A percentile compares a stretch with the other conserved stretches of the same genome.
phyloP scores from a whole-genome alignment of 495 filamentous ascomycete species.

The Xylaria palmicola region DNA sequence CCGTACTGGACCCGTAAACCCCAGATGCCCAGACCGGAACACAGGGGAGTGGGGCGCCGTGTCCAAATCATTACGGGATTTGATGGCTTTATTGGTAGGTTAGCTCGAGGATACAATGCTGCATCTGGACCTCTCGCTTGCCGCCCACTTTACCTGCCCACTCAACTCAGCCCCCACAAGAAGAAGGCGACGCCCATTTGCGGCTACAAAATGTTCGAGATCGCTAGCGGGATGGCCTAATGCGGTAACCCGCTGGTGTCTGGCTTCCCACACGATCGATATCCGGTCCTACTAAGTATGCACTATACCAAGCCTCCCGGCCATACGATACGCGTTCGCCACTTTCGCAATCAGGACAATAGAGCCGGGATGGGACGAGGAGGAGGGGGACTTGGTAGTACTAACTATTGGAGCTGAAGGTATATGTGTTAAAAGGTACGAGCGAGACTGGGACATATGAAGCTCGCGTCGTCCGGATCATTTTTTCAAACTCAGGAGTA shows the following conservation, averaged over 20 bases:
- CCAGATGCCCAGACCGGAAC: no score
- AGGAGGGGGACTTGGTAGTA: not conserved
- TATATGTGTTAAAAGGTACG: not conserved
- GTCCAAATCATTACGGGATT: no score
- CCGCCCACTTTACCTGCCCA: constrained; percentile 8
- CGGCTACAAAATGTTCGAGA: constrained; percentile 1
- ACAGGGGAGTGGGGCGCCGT: no score
- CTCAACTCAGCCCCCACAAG: no score
- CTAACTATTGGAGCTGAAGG: not conserved
- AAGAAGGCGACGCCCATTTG: not conserved
- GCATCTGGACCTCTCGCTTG: constrained; percentile 6
- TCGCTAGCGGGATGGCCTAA: constrained; percentile 9
- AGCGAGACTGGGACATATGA: not conserved
- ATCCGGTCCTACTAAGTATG: constrained; percentile 1
- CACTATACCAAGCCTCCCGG: not conserved
- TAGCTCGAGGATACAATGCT: no score
- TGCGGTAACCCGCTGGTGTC: constrained; percentile 3
- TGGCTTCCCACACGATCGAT: not conserved
- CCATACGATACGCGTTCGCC: constrained; percentile 1
- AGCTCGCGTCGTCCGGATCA: not conserved
- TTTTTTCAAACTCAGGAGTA: no score
- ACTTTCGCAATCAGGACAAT: not conserved
- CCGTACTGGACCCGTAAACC: no score
- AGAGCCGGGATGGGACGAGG: not conserved
- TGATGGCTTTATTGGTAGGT: no score